A percentile compares a stretch with the other conserved stretches of the same genome.
Evolutionary conservation across 257 asterid genomes (phyloP).

Genomic region (Forsythia suspensa): DNA sequence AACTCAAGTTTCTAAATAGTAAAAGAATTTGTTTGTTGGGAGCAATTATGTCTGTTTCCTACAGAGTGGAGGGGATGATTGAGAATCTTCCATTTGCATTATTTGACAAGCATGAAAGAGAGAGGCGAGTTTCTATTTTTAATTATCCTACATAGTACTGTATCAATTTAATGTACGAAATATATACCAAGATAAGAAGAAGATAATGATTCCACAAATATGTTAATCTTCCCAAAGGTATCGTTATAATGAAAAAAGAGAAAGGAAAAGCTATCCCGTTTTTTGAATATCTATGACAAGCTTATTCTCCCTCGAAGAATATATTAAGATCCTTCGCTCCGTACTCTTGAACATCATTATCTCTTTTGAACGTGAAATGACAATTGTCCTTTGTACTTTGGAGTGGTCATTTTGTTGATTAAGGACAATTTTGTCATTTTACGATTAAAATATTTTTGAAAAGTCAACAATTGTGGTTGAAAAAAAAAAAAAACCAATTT

Average conservation of each 20-base stretch:
- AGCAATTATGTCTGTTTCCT: constrained; percentile 65
- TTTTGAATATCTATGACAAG: neutral
- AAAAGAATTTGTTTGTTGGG: constrained; percentile 63
- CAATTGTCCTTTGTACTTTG: no score
- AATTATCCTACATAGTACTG: constrained; percentile 7
- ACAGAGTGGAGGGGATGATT: constrained; percentile 76
- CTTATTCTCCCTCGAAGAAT: neutral
- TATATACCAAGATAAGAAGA: neutral
- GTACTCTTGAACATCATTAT: neutral
- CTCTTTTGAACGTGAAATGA: no score
- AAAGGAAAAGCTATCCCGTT: neutral
- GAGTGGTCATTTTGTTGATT: no score
- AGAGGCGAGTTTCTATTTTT: constrained; percentile 19
- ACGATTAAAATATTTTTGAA: no score
- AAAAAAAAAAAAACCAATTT: no score
- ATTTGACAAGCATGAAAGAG: constrained; percentile 31
- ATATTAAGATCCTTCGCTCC: neutral
- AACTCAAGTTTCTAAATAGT: constrained; percentile 41
- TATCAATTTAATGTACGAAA: neutral
- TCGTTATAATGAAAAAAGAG: neutral
- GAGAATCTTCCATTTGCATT: constrained; percentile 64
- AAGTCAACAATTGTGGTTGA: no score
- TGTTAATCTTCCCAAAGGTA: constrained; percentile 2
- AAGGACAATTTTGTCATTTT: no score
- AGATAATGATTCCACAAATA: constrained; percentile 23